A percentile compares a stretch with the other conserved stretches of the same genome.
phyloP scores from a whole-genome alignment of 2,329 filamentous ascomycete genomes.

The Alternaria novae-zelandiae region DNA sequence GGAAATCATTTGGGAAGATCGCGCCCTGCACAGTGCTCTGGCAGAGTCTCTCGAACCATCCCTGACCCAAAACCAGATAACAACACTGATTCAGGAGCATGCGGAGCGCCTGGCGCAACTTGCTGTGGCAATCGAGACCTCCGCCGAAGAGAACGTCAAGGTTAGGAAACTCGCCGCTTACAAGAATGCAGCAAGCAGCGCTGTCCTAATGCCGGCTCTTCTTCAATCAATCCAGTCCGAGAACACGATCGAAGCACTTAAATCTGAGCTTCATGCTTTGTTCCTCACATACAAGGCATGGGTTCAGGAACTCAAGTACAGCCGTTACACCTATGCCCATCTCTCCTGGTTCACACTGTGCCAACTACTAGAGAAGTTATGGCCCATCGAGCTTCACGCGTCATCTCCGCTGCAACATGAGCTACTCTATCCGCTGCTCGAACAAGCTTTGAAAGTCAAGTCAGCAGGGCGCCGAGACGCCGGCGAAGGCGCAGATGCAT shows the following conservation, averaged over 20 bases:
- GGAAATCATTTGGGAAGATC: constrained; percentile 41
- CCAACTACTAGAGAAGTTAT: constrained; percentile 35
- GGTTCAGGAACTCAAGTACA: constrained; percentile 29
- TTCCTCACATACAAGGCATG: constrained; percentile 28
- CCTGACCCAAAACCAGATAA: constrained; percentile 41
- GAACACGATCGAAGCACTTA: constrained; percentile 27
- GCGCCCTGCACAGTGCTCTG: constrained; percentile 28
- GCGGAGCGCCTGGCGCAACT: constrained; percentile 25
- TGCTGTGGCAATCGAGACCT: constrained; percentile 14
- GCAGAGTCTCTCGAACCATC: constrained; percentile 37
- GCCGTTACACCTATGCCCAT: constrained; percentile 19
- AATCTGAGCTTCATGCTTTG: constrained; percentile 28
- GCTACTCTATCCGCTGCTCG: constrained; percentile 31
- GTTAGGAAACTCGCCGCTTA: constrained; percentile 28
- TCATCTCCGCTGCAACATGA: constrained; percentile 32
- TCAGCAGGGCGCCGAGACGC: constrained; percentile 13
- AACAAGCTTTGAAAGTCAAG: constrained; percentile 34
- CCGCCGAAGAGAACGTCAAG: constrained; percentile 19
- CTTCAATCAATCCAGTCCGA: constrained; percentile 35
- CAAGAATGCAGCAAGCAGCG: constrained; percentile 34
- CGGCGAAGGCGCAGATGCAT: constrained; percentile 20
- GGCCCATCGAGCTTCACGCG: constrained; percentile 39
- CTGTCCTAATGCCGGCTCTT: constrained; percentile 37
- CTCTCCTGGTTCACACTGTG: constrained; percentile 40
- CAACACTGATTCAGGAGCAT: constrained; percentile 39